Percentiles rank a stretch among this genome's conserved stretches.
Evolutionary conservation across 2,329 filamentous ascomycete species (phyloP).

Genomic region (Verticillium isaacii): DNA sequence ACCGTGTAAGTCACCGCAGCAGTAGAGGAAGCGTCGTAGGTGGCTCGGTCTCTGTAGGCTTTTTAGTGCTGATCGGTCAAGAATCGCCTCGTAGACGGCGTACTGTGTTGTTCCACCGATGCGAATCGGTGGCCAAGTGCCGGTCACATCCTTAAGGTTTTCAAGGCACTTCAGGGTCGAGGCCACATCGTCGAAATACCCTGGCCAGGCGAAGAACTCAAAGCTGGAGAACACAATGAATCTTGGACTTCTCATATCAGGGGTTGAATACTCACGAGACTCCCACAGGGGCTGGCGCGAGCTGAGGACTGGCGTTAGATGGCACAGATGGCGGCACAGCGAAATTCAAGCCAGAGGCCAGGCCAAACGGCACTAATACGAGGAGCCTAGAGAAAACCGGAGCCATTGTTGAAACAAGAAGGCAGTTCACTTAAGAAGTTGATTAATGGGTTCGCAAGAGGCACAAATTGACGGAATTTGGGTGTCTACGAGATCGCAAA

Average conservation of each 20-base stretch:
- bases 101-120: constrained; percentile 54
- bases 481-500: no score
- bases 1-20: constrained; percentile 48
- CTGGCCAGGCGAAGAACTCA: constrained; percentile 53
- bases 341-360: constrained; percentile 22
- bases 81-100: background rate
- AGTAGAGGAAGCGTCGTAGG: constrained; percentile 38
- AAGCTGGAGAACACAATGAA: constrained; percentile 26
- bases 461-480: no score
- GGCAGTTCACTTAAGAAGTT: background rate
- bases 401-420: background rate
- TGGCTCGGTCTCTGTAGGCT: constrained; percentile 37
- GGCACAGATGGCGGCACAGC: constrained; percentile 27
- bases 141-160: constrained; percentile 45
- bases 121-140: constrained; percentile 47
- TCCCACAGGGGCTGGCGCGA: constrained; percentile 12
- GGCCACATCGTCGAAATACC: constrained; percentile 47
- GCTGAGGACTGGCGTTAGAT: constrained; percentile 19
- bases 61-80: background rate
- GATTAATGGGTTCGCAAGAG: background rate
- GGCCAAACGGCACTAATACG: background rate
- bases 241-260: background rate
- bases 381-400: background rate
- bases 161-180: constrained; percentile 45
- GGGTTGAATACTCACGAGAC: background rate